Percentiles rank a stretch among this genome's conserved stretches.
phyloP scores from a whole-genome alignment of 495 filamentous ascomycete species.

The Hyphodiscus hymeniophilus region DNA sequence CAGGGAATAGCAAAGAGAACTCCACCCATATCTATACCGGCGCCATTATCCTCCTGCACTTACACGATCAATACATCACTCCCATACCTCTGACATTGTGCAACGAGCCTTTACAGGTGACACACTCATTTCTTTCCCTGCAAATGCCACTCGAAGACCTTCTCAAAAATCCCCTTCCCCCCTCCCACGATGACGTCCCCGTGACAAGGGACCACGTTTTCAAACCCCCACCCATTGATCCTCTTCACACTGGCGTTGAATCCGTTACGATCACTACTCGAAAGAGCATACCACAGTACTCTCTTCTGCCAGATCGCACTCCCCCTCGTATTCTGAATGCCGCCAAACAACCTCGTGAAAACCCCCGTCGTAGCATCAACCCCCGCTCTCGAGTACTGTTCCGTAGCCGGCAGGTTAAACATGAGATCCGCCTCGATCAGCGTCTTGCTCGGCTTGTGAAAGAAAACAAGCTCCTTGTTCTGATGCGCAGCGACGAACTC shows the following conservation, averaged over 20 bases:
- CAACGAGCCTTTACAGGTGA: too few species aligned
- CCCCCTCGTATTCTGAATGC: conserved; percentile 52
- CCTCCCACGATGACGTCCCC: conserved; percentile 78
- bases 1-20: too few species aligned
- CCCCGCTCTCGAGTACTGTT: conserved; percentile 66
- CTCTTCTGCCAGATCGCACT: conserved; percentile 68
- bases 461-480: conserved; percentile 81
- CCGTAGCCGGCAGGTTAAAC: conserved; percentile 82
- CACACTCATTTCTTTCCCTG: conserved; percentile 35
- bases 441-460: conserved; percentile 70
- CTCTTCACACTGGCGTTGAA: conserved; percentile 60
- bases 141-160: conserved; percentile 82
- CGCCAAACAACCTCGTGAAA: conserved; percentile 52
- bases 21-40: too few species aligned
- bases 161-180: conserved; percentile 69
- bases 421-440: conserved; percentile 88
- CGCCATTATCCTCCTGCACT: too few species aligned
- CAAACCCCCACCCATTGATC: conserved; percentile 79
- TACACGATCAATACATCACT: too few species aligned
- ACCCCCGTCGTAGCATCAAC: conserved; percentile 46
- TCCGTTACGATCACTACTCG: conserved; percentile 49
- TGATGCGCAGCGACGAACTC: conserved; percentile 75
- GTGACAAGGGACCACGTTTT: conserved; percentile 85
- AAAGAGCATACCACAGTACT: conserved; percentile 69
- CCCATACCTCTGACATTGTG: too few species aligned